Percentiles rank a stretch among this genome's conserved stretches.
These are phyloP conservation scores for Spergularia azorica DNA, from an alignment of 179 eudicot genomes.

Conservation along the genomic window DNA sequence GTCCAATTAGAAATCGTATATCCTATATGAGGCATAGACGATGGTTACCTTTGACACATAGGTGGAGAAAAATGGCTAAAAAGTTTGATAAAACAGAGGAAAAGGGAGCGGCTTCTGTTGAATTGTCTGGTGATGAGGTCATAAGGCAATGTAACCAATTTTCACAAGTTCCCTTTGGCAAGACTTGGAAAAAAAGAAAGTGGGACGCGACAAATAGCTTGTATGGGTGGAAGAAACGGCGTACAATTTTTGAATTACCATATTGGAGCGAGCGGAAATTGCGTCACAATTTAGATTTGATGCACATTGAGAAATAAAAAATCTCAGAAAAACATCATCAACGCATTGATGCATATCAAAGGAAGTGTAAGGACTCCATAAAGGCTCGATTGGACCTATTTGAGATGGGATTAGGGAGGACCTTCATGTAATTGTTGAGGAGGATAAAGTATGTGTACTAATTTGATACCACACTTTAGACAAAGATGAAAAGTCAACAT, in stretches of 20 bases:
- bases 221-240: not conserved
- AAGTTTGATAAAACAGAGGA: constrained; percentile 3
- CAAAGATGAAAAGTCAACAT: not conserved
- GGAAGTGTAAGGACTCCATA: constrained; percentile 21
- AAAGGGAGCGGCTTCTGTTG: not conserved
- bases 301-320: constrained; percentile 31
- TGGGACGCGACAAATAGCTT: not conserved
- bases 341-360: constrained; percentile 11
- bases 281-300: constrained; percentile 22
- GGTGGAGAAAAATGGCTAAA: not conserved
- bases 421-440: not conserved
- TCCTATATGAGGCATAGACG: constrained; percentile 30
- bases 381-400: constrained; percentile 13
- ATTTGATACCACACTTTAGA: constrained; percentile 8
- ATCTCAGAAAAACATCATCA: constrained; percentile 25
- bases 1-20: not conserved
- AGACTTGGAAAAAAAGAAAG: not conserved
- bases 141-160: not conserved
- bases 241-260: constrained; percentile 6
- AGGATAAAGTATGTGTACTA: constrained; percentile 12
- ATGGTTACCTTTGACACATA: constrained; percentile 16
- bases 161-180: not conserved
- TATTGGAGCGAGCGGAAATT: constrained; percentile 22
- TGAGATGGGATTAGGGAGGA: no score
- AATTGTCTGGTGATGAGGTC: constrained; percentile 5